Evolutionary conservation across 768 basidiomycete genomes (phyloP).

Genomic region (Mrakia hoshinonis): DNA sequence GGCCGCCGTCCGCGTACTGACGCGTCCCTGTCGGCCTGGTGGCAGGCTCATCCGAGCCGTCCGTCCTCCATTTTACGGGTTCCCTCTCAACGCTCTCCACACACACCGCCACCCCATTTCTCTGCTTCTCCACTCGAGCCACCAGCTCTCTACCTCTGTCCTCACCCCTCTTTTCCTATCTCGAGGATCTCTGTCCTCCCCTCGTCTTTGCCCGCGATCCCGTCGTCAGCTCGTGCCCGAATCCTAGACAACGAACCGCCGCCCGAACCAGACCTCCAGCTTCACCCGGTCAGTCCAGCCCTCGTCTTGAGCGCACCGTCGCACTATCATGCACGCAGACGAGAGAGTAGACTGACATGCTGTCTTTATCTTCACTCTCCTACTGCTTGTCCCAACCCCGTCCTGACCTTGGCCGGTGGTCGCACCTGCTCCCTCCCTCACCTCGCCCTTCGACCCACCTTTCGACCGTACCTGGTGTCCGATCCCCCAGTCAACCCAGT

Average conservation of each 20-base stretch:
- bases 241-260: not conserved
- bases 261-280: not conserved
- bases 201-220: not conserved
- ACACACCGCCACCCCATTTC: no score
- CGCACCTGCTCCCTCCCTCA: not conserved
- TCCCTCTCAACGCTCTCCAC: no score
- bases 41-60: no score
- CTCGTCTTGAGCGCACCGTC: not conserved
- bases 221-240: not conserved
- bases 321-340: not conserved
- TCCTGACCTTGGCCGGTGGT: not conserved
- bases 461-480: no score
- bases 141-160: no score
- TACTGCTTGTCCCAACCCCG: no score
- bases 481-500: constrained; percentile 6
- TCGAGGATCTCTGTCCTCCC: not conserved
- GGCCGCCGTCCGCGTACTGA: no score
- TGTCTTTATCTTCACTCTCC: no score
- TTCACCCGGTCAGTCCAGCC: not conserved
- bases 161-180: not conserved
- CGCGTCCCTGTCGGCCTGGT: no score
- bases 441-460: not conserved
- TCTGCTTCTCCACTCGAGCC: no score
- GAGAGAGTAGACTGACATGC: not conserved
- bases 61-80: no score